Conservation (phyloP, 2,329 filamentous ascomycete genomes). For the Monascus ruber region DNA sequence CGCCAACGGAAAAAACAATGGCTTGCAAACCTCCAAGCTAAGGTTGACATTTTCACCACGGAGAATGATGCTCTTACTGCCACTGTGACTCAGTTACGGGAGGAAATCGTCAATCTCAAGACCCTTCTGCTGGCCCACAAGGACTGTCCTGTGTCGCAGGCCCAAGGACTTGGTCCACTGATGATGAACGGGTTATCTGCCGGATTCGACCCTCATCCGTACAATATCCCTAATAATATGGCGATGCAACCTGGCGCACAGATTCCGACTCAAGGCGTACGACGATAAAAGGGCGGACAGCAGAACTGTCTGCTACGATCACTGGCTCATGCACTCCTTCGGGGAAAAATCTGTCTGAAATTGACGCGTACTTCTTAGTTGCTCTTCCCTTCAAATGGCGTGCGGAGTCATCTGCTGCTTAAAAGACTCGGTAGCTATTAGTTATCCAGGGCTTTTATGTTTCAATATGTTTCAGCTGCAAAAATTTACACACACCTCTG, state of each 20-base stretch:
- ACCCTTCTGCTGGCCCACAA: conserved; percentile 88
- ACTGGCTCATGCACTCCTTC: too few relatives aligned
- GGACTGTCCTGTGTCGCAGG: conserved; percentile 84
- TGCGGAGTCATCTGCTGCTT: conserved; percentile 5
- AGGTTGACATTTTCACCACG: conserved; percentile 82
- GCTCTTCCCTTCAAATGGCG: not conserved
- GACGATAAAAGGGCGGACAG: conserved; percentile 13
- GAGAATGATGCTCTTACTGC: conserved; percentile 82
- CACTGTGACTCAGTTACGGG: conserved; percentile 72
- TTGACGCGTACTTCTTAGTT: too few relatives aligned
- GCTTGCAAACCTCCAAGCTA: conserved; percentile 86
- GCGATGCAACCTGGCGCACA: conserved; percentile 27
- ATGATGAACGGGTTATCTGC: conserved; percentile 31
- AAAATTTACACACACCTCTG: conserved; percentile 14
- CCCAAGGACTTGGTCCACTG: conserved; percentile 54
- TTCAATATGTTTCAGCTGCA: conserved; percentile 14
- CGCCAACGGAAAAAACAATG: conserved; percentile 98
- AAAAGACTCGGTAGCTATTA: conserved; percentile 4
- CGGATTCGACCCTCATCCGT: conserved; percentile 31
- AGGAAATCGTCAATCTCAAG: conserved; percentile 92
- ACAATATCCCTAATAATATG: conserved; percentile 32
- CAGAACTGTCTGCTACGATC: too few relatives aligned
- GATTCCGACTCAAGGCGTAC: conserved; percentile 27
- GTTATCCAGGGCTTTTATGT: conserved; percentile 7
- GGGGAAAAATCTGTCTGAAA: too few relatives aligned